A percentile compares a stretch with the other conserved stretches of the same genome.
These are phyloP conservation scores for Micractinium conductrix DNA, from an alignment of 139 green algal species.

Conservation along the genomic window DNA sequence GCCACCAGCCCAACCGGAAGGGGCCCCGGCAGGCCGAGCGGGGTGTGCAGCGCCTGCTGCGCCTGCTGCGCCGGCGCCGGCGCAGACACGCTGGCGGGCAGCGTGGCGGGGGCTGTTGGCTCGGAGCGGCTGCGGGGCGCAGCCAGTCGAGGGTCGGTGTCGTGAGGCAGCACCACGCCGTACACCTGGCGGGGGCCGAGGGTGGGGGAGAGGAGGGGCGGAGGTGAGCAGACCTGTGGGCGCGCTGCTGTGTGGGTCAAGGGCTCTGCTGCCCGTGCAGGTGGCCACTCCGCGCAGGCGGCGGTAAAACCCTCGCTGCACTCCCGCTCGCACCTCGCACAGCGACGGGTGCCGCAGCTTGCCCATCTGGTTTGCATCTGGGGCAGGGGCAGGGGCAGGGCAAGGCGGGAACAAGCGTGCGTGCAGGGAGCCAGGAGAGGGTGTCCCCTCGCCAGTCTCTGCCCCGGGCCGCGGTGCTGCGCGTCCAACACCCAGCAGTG, in stretches of 20 bases:
- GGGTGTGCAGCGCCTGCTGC: neutral
- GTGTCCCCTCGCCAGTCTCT: no score
- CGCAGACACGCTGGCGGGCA: neutral
- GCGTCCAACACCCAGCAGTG: no score
- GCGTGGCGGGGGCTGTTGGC: neutral
- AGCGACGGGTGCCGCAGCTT: conserved; percentile 66
- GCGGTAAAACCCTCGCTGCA: neutral
- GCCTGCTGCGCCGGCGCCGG: neutral
- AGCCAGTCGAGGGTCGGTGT: conserved; percentile 26
- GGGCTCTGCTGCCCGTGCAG: no score
- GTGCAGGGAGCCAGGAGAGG: no score
- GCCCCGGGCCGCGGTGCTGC: no score
- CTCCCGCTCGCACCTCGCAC: conserved; percentile 43
- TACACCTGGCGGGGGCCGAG: neutral
- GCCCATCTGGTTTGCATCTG: conserved; percentile 59
- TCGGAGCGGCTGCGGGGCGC: conserved; percentile 9
- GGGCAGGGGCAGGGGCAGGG: no score
- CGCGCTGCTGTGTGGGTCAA: no score
- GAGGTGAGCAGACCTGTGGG: no score
- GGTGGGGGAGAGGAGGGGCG: neutral
- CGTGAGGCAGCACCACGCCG: conserved; percentile 21
- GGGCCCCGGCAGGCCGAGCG: no score
- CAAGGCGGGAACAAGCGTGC: no score
- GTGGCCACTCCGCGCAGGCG: no score
- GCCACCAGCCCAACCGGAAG: no score